phyloP scores from a whole-genome alignment of 768 basidiomycete species.

The Dioszegia aurantiaca region DNA sequence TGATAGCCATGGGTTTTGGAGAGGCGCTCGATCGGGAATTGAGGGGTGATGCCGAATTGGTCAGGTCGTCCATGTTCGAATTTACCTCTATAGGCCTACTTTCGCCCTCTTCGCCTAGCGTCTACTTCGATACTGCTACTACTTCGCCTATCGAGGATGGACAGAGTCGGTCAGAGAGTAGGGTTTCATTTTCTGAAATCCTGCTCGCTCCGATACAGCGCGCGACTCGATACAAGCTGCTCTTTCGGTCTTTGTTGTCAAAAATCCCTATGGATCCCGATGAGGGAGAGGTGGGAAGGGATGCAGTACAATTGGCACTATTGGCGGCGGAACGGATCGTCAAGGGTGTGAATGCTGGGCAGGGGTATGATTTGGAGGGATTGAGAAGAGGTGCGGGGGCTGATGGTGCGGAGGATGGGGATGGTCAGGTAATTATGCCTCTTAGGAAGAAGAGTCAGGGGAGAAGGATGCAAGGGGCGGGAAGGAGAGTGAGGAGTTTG shows the following conservation, averaged over 20 bases:
- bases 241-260: conserved; percentile 26
- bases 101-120: background rate
- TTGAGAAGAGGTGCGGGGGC: conserved; percentile 3
- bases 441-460: no score
- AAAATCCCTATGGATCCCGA: background rate
- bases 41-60: conserved; percentile 1
- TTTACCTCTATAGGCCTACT: conserved; percentile 19
- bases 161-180: background rate
- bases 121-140: no score
- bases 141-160: background rate
- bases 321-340: no score
- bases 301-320: no score
- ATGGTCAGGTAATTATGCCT: background rate
- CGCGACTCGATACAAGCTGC: conserved; percentile 33
- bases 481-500: conserved; percentile 13
- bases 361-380: conserved; percentile 22
- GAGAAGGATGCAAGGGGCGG: background rate
- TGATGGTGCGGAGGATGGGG: background rate
- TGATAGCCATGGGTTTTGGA: conserved; percentile 26
- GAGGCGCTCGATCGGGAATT: conserved; percentile 14
- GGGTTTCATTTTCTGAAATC: conserved; percentile 16
- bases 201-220: conserved; percentile 39
- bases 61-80: conserved; percentile 16
- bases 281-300: conserved; percentile 3
- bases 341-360: no score